Evolutionary conservation across 441 rosid genomes (phyloP).

Genomic region (Gossypium lobatum): DNA sequence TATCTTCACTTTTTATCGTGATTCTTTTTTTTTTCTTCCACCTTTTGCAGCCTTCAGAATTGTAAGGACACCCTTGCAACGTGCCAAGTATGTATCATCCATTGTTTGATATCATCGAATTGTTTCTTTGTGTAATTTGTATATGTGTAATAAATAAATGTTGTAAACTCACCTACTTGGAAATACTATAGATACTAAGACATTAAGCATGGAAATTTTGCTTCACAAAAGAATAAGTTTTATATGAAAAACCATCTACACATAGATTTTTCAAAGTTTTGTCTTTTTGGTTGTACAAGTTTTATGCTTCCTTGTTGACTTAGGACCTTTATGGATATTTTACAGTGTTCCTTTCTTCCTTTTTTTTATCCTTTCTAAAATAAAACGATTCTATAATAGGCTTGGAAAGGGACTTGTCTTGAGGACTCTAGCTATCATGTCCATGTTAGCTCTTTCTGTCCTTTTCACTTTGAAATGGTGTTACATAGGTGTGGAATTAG

Average conservation of each 20-base stretch:
- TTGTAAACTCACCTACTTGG: background rate
- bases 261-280: background rate
- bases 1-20: constrained; percentile 6
- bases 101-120: background rate
- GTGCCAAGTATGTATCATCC: constrained; percentile 58
- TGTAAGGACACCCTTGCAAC: constrained; percentile 68
- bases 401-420: background rate
- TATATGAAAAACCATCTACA: background rate
- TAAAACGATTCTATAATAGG: background rate
- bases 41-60: constrained; percentile 69
- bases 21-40: constrained; percentile 9
- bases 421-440: background rate
- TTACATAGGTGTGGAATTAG: background rate
- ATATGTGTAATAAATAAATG: background rate
- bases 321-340: background rate
- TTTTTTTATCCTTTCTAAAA: too few species aligned
- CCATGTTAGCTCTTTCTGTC: background rate
- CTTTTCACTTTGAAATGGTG: background rate
- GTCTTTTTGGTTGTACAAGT: background rate
- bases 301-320: background rate
- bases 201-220: background rate
- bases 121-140: background rate
- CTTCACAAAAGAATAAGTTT: background rate
- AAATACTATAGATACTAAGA: background rate
- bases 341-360: background rate